phyloP scores from a whole-genome alignment of 768 basidiomycete species.

The Russula abietina region DNA sequence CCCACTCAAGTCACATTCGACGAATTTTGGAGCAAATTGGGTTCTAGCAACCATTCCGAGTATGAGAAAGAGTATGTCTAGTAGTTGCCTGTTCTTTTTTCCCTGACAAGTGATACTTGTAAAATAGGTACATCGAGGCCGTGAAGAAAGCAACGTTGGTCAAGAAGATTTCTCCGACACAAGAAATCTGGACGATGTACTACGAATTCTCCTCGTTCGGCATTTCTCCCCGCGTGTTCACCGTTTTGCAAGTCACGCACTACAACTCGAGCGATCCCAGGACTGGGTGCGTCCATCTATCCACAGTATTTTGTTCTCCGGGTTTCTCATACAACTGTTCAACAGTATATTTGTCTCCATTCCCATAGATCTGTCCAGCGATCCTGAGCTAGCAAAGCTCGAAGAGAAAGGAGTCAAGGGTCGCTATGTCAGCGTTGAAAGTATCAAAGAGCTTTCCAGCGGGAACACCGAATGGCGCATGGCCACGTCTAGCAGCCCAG shows the following conservation, averaged over 20 bases:
- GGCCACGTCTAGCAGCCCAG: slow-evolving; percentile 70
- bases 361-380: slow-evolving; percentile 57
- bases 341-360: slow-evolving; percentile 47
- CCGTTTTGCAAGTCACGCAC: slow-evolving; percentile 60
- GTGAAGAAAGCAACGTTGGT: slow-evolving; percentile 59
- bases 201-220: slow-evolving; percentile 64
- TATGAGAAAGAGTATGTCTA: slow-evolving; percentile 60
- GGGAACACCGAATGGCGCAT: slow-evolving; percentile 73
- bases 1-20: slow-evolving; percentile 66
- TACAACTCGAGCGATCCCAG: slow-evolving; percentile 45
- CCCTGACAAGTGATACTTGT: not conserved
- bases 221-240: slow-evolving; percentile 69
- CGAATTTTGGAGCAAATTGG: slow-evolving; percentile 64
- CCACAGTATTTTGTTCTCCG: not conserved
- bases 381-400: slow-evolving; percentile 51
- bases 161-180: slow-evolving; percentile 56
- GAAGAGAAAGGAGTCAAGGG: slow-evolving; percentile 63
- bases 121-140: slow-evolving; percentile 55
- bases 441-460: slow-evolving; percentile 52
- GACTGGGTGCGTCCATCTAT: slow-evolving; percentile 46
- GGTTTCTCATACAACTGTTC: not conserved
- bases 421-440: slow-evolving; percentile 66
- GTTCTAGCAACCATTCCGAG: slow-evolving; percentile 50
- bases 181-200: slow-evolving; percentile 63
- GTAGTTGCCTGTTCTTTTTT: too few relatives aligned